Percentiles rank a stretch among this genome's conserved stretches.
Evolutionary conservation across 2,329 filamentous ascomycete genomes (phyloP).

Genomic region (Stemphylium vesicarium): DNA sequence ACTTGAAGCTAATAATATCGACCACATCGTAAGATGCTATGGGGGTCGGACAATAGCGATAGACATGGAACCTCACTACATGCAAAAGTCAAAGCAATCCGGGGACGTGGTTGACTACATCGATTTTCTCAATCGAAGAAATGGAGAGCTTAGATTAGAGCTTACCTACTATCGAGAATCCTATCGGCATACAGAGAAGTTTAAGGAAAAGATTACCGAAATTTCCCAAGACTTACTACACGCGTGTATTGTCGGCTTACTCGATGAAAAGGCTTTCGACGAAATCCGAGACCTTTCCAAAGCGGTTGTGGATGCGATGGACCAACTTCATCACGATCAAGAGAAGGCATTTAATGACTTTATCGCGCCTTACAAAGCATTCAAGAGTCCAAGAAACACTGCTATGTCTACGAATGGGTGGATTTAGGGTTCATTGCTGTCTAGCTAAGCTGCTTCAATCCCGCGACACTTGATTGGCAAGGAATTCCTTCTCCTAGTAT

Average conservation of each 20-base stretch:
- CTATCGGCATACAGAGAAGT: conserved; percentile 11
- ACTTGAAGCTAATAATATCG: conserved; percentile 16
- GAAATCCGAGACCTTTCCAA: conserved; percentile 14
- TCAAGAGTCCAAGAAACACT: conserved; percentile 1
- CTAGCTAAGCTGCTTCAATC: conserved; percentile 9
- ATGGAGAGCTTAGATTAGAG: conserved; percentile 19
- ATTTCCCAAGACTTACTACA: conserved; percentile 19
- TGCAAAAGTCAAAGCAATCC: conserved; percentile 17
- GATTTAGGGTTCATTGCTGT: conserved; percentile 3
- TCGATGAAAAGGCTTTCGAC: conserved; percentile 9
- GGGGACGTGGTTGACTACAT: conserved; percentile 9
- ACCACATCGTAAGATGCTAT: conserved; percentile 22
- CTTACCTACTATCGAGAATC: conserved; percentile 20
- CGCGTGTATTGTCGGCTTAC: conserved; percentile 16
- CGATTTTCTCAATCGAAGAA: conserved; percentile 13
- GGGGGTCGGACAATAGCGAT: conserved; percentile 10
- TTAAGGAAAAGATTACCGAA: conserved; percentile 11
- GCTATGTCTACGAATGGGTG: conserved; percentile 5
- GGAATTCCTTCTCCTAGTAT: conserved; percentile 3
- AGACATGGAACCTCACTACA: conserved; percentile 18
- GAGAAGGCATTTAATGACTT: conserved; percentile 16
- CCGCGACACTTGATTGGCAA: conserved; percentile 11
- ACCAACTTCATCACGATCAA: conserved; percentile 5
- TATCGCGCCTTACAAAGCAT: conserved; percentile 14
- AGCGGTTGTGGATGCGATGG: conserved; percentile 7